A percentile compares a stretch with the other conserved stretches of the same genome.
phyloP scores from a whole-genome alignment of 2,329 filamentous ascomycete species.

The Nemania diffusa region DNA sequence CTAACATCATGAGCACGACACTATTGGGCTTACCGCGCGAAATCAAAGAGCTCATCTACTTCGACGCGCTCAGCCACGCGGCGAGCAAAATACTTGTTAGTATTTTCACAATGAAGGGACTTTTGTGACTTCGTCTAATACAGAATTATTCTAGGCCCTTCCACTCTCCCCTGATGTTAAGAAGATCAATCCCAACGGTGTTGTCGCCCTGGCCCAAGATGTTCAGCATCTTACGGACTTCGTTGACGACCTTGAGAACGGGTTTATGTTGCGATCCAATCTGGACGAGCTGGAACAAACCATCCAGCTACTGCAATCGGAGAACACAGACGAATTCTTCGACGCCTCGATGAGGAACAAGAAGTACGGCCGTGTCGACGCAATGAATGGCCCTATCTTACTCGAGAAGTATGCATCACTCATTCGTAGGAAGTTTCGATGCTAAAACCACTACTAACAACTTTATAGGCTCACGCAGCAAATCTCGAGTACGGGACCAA shows the following conservation, averaged over 20 bases:
- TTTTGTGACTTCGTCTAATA: background rate
- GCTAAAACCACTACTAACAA: constrained; percentile 41
- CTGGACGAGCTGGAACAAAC: constrained; percentile 95
- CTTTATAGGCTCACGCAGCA: constrained; percentile 69
- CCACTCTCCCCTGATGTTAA: constrained; percentile 82
- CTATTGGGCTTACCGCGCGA: constrained; percentile 91
- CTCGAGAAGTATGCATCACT: constrained; percentile 80
- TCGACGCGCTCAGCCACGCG: constrained; percentile 92
- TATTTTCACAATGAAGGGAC: constrained; percentile 9
- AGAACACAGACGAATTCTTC: constrained; percentile 97
- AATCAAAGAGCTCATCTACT: constrained; percentile 98
- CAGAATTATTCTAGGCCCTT: constrained; percentile 60
- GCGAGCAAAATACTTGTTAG: constrained; percentile 82
- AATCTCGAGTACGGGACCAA: constrained; percentile 67
- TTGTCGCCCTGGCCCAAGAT: constrained; percentile 82
- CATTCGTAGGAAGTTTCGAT: background rate
- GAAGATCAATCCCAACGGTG: constrained; percentile 87
- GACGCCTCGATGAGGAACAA: constrained; percentile 89
- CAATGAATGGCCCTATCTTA: constrained; percentile 85
- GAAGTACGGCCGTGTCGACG: constrained; percentile 93
- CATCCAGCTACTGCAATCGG: constrained; percentile 83
- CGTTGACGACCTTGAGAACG: constrained; percentile 85
- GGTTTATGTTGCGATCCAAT: constrained; percentile 85
- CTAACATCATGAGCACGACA: constrained; percentile 96
- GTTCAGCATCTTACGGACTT: constrained; percentile 86